Evolutionary conservation across 495 filamentous ascomycete genomes (phyloP).

Genomic region (Astrothelium subdiscretum): DNA sequence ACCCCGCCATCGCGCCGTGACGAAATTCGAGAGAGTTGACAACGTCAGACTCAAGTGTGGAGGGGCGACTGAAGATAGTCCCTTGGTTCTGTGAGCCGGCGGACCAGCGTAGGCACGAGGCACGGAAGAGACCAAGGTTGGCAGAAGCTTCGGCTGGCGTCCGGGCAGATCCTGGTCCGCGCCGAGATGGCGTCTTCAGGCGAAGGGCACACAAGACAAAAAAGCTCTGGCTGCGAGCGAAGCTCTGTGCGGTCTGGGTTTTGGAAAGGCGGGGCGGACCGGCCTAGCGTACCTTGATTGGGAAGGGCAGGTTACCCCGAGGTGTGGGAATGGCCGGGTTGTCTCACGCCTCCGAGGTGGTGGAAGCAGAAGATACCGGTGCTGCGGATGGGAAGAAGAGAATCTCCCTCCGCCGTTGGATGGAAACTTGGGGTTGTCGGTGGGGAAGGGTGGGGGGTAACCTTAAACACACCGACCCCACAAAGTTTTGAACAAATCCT

Average conservation of each 20-base stretch:
- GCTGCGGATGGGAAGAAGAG: neutral
- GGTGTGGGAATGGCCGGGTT: neutral
- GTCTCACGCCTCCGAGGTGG: neutral
- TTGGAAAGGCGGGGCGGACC: slow-evolving; percentile 1
- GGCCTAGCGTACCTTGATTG: neutral
- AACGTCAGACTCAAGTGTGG: neutral
- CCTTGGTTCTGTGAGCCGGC: neutral
- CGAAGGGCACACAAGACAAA: neutral
- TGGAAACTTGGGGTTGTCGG: neutral
- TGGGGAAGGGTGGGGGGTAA: neutral
- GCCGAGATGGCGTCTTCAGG: neutral
- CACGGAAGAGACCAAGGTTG: neutral
- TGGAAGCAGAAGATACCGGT: neutral
- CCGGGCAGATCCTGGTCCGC: neutral
- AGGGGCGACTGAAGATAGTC: neutral
- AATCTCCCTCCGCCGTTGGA: too few relatives aligned
- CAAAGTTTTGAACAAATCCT: neutral
- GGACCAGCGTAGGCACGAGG: neutral
- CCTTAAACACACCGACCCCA: neutral
- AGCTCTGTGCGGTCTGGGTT: neutral
- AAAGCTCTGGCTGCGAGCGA: neutral
- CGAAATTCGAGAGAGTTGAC: neutral
- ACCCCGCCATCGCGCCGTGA: slow-evolving; percentile 56
- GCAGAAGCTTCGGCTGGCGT: neutral
- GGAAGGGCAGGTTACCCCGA: neutral